Evolutionary conservation across 2,329 filamentous ascomycete species (phyloP), one percentile per base, ranked within the genome.

Genomic region (Colletotrichum musae): DNA sequence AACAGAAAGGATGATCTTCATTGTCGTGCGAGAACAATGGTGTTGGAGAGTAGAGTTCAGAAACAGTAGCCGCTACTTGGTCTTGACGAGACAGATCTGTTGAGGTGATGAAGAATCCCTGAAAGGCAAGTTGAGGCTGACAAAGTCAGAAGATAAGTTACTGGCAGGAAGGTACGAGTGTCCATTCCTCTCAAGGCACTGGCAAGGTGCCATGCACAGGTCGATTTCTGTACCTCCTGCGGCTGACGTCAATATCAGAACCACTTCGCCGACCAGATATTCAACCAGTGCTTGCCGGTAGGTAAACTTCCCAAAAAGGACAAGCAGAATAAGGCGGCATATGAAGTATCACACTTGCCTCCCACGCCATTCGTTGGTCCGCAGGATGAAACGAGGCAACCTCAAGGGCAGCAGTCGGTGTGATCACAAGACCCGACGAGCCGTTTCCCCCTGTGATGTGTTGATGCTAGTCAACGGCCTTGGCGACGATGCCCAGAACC

Each of bases 381-480:
- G 52, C 41, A 60, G 53, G 26, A 63, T 70, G 58, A 70, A 68
- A 70, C 68, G 64, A 70, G 68, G 68, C 58, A 68, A 68, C 64
- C 63, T 58, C 13, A 24, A 50, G 6, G 21, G 58, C 28, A 52
- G 64, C 52, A 52, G 3, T 21, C 53, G 28, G 28, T 21, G 5
- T 45, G 53, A 51, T 64, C 68, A 68, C 68, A 68, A 64, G 68
- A 66, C 57, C 50, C 15, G 15, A 41, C 45, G 18, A 52, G 45
- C 36, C 16, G 64, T 50, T 7, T 53, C 21, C 41, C 47, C 68
- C 13, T 56, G 26, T 43, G 57, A 66, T 69, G 54, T 24, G 16
- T 32, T 45, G 54, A 54, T 26, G n/a, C 54, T 16, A 43, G 18
- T 39, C 45, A 36, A 43, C 13, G 32, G 5, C 21, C 32, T 41